A percentile compares a stretch with the other conserved stretches of the same genome.
These are phyloP conservation scores for Rutstroemia sp. DNA, from an alignment of 2,329 filamentous ascomycete genomes.

Conservation along the genomic window DNA sequence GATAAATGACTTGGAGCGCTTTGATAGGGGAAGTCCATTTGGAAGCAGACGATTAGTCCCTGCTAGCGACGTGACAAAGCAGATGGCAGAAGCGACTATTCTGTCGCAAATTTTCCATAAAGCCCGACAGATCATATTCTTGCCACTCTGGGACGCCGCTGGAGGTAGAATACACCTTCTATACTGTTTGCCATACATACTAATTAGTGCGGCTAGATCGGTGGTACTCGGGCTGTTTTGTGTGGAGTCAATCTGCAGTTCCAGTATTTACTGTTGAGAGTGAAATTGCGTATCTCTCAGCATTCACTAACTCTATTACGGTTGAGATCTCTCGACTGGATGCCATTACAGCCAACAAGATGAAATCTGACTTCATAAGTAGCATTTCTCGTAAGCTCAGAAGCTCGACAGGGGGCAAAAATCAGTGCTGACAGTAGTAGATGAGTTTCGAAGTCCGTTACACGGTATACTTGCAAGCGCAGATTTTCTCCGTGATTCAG, in stretches of 20 bases:
- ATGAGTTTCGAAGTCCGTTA: slow-evolving; percentile 48
- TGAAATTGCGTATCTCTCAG: slow-evolving; percentile 29
- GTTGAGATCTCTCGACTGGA: slow-evolving; percentile 33
- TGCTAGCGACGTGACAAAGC: slow-evolving; percentile 13
- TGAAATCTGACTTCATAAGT: slow-evolving; percentile 48
- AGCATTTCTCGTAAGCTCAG: slow-evolving; percentile 36
- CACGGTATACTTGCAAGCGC: slow-evolving; percentile 48
- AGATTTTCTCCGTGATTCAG: slow-evolving; percentile 26
- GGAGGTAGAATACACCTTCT: slow-evolving; percentile 13
- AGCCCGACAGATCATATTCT: slow-evolving; percentile 26
- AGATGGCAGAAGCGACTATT: slow-evolving; percentile 21
- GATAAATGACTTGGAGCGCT: slow-evolving; percentile 11
- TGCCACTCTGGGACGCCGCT: slow-evolving; percentile 27
- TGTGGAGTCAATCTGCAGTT: slow-evolving; percentile 28
- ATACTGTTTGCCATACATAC: too few species aligned
- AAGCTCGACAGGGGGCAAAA: slow-evolving; percentile 24
- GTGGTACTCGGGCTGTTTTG: slow-evolving; percentile 24
- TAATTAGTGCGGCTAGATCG: slow-evolving; percentile 10
- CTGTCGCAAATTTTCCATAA: slow-evolving; percentile 23
- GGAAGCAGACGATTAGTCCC: slow-evolving; percentile 12
- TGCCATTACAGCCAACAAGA: slow-evolving; percentile 37
- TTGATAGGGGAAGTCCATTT: background rate
- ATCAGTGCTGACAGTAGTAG: background rate
- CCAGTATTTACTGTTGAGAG: slow-evolving; percentile 24
- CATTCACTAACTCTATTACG: slow-evolving; percentile 30